Base-by-base conservation (phyloP, 768 basidiomycete genomes). In the Baorangia bicolor region DNA sequence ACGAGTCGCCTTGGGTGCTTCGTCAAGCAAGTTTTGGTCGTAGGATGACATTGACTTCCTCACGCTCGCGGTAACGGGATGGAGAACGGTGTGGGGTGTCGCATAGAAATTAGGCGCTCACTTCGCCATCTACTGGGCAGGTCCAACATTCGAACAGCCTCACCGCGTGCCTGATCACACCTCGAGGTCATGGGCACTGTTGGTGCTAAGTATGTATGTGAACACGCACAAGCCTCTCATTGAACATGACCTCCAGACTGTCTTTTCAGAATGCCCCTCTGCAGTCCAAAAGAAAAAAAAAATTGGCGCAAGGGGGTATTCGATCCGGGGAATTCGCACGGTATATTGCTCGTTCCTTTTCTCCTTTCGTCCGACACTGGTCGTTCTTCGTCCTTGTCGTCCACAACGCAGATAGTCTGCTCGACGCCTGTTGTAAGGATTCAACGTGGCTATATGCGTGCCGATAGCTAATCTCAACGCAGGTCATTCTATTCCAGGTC, bases 1-100 rank as follows among this genome's bases (percentile, higher is more conserved):
- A n/a, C 72, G 74, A 6, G 78, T 80, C 5, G 78, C 76, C 27
- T 42, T 68, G 40, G 78, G 79, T 43, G 75, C 76, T 18, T 67
- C 69, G 25, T 68, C 73, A 14, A 78, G 72, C 20, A 80, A 56
- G 30, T 56, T 69, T 23, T 75, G 71, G 58, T 79, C 78, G 38
- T 79, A 79, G 49, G 68, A 59, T 10, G 70, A 70, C 70, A 71
- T 71, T 27, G 49, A 5, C 31, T 27, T 51, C 47, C 20, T 49
- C 40, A 4, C 59, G 5, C 31, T 38, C 11, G 41, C 31, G 18
- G 39, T 31, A 12, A 13, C 37, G 34, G 31, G n/a, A 33, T 10
- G 21, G 44, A 49, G 33, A 12, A 20, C 41, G 23, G 40, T 4
- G 49, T 35, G 34, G 54, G 13, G 38, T 18, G 39, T 60, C 53